Conservation (phyloP, 176 grass and related monocot genomes). For the Rhynchospora breviuscula region DNA sequence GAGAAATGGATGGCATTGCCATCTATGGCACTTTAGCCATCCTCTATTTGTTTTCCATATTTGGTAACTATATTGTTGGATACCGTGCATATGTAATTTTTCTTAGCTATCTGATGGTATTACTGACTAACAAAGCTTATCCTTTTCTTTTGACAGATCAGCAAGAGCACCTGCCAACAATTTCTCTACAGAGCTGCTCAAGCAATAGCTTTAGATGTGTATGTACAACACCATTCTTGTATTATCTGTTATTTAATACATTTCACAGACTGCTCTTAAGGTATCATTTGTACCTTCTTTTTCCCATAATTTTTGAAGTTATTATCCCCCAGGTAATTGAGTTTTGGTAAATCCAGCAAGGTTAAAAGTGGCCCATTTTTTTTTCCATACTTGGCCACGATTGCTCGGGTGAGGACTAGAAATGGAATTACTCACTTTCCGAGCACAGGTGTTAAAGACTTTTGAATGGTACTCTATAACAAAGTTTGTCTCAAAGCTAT, state of each 20-base stretch:
- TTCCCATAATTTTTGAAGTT: not conserved
- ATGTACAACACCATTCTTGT: conserved; percentile 35
- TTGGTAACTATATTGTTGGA: conserved; percentile 1
- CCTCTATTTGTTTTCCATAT: not conserved
- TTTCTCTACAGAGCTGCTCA: conserved; percentile 57
- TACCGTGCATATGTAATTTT: not conserved
- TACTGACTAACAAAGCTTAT: not conserved
- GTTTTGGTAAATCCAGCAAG: not conserved
- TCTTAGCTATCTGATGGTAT: not conserved
- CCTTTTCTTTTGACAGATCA: conserved; percentile 50
- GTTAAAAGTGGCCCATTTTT: not conserved
- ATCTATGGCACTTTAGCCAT: too few species aligned
- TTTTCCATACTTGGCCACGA: not conserved
- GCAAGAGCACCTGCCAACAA: conserved; percentile 53
- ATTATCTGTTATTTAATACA: conserved; percentile 3
- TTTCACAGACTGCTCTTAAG: not conserved
- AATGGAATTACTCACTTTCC: too few species aligned
- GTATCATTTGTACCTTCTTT: not conserved
- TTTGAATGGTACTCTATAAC: not conserved
- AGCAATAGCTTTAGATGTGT: conserved; percentile 82
- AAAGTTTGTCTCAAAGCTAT: not conserved
- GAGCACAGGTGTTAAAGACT: not conserved
- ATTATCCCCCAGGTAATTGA: not conserved
- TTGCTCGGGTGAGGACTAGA: too few species aligned
- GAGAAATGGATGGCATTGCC: too few species aligned